These are phyloP conservation scores for Penicillium glabrum DNA, from an alignment of 2,329 filamentous ascomycete genomes.

Conservation along the genomic window DNA sequence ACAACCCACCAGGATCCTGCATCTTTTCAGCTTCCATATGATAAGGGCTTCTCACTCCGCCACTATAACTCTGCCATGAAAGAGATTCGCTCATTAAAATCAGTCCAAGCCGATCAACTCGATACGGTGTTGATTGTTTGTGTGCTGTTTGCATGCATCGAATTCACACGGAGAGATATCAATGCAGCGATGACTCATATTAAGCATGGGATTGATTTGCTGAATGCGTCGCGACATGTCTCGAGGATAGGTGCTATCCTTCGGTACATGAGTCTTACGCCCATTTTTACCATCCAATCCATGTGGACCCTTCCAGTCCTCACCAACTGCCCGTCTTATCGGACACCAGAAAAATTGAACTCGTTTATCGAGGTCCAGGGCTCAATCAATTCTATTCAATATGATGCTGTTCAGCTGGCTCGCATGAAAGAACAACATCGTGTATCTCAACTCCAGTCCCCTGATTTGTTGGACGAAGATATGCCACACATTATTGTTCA, in stretches of 20 bases:
- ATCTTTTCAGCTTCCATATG: background rate
- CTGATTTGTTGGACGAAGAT: background rate
- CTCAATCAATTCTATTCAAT: background rate
- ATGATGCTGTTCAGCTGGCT: background rate
- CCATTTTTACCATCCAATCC: background rate
- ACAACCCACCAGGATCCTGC: background rate
- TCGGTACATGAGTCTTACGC: conserved; percentile 1
- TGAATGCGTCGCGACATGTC: background rate
- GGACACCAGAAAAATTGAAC: background rate
- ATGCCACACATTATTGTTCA: background rate
- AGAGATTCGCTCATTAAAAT: background rate
- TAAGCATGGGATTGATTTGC: background rate
- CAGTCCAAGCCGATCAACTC: background rate
- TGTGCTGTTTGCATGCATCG: background rate
- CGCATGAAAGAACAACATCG: background rate
- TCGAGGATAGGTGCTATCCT: background rate
- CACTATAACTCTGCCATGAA: conserved; percentile 6
- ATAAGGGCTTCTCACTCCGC: background rate
- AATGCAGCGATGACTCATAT: conserved; percentile 2
- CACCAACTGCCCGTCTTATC: background rate
- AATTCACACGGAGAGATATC: conserved; percentile 3
- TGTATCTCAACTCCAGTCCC: background rate
- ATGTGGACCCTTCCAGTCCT: background rate
- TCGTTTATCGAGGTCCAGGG: conserved; percentile 1
- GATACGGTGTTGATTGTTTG: conserved; percentile 1